A percentile compares a stretch with the other conserved stretches of the same genome.
phyloP scores from a whole-genome alignment of 202 grass and related monocot genomes.

The Hordeum pubiflorum region DNA sequence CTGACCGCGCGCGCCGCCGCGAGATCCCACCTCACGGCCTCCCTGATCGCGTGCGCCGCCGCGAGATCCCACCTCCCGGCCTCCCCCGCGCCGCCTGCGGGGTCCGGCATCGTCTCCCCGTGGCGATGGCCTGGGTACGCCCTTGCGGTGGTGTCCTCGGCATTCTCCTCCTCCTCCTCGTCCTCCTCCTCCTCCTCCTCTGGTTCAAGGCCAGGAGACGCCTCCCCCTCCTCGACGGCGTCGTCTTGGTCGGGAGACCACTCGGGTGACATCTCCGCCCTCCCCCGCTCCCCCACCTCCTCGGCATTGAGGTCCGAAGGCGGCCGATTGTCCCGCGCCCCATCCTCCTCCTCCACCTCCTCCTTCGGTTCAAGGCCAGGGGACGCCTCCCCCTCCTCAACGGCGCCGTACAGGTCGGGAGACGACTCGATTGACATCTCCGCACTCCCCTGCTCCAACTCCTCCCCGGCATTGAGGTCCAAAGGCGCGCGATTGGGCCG shows the following conservation, averaged over 20 bases:
- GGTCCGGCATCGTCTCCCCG: not conserved
- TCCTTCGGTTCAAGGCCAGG: not conserved
- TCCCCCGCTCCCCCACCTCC: not conserved
- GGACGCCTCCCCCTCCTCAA: not conserved
- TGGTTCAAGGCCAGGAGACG: not conserved
- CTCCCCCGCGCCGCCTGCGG: not conserved
- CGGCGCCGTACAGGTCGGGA: not conserved
- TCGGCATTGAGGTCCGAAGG: not conserved
- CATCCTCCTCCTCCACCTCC: not conserved
- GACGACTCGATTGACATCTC: not conserved
- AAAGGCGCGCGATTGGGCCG: not conserved
- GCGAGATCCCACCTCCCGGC: not conserved
- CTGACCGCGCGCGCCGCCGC: slow-evolving; percentile 28
- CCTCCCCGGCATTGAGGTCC: not conserved
- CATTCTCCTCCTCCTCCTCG: not conserved
- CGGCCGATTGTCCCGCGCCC: not conserved
- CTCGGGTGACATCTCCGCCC: not conserved
- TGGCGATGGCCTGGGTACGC: not conserved
- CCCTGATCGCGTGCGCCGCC: slow-evolving; percentile 32
- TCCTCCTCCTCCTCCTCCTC: not conserved
- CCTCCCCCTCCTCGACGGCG: not conserved
- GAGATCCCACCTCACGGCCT: not conserved
- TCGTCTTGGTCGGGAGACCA: not conserved
- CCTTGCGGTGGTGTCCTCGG: not conserved
- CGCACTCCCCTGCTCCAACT: not conserved